Evolutionary conservation across 1,139 yeast species (phyloP).

Genomic region (Diutina neorugosa): DNA sequence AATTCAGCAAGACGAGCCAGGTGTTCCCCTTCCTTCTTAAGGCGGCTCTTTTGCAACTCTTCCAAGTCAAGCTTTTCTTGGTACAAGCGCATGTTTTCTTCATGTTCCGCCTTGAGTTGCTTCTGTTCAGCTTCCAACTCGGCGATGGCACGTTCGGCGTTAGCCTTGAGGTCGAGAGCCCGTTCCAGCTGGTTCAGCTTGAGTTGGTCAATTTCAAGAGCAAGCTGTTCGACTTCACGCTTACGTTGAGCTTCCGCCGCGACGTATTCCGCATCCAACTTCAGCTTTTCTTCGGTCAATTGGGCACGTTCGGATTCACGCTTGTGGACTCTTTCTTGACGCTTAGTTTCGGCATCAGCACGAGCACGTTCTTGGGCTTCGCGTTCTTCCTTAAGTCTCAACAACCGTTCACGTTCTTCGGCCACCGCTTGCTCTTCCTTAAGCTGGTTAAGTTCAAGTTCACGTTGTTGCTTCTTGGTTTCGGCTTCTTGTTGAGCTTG

Average conservation of each 20-base stretch:
- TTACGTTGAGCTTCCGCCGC: slow-evolving; percentile 12
- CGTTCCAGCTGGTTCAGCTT: neutral
- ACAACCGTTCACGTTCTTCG: slow-evolving; percentile 15
- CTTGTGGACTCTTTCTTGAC: slow-evolving; percentile 13
- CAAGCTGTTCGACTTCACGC: neutral
- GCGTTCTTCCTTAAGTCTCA: slow-evolving; percentile 16
- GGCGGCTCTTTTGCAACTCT: slow-evolving; percentile 23
- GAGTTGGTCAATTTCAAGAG: neutral
- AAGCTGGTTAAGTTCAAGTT: slow-evolving; percentile 20
- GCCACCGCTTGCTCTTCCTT: slow-evolving; percentile 15
- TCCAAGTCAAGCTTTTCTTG: slow-evolving; percentile 23
- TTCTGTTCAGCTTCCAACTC: slow-evolving; percentile 22
- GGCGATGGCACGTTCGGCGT: slow-evolving; percentile 23
- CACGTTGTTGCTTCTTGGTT: slow-evolving; percentile 32
- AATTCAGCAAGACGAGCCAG: slow-evolving; percentile 26
- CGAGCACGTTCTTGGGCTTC: slow-evolving; percentile 17
- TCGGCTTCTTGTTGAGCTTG: slow-evolving; percentile 39
- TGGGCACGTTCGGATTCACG: slow-evolving; percentile 22
- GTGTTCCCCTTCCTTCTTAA: slow-evolving; percentile 26
- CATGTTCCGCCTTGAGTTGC: slow-evolving; percentile 23
- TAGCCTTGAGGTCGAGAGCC: slow-evolving; percentile 10
- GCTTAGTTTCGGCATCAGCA: slow-evolving; percentile 13
- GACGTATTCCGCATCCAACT: slow-evolving; percentile 14
- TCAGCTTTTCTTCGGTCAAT: slow-evolving; percentile 10
- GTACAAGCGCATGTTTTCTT: slow-evolving; percentile 18